These are phyloP conservation scores for Talaromyces piceae DNA, from an alignment of 2,329 filamentous ascomycete genomes.

Conservation along the genomic window DNA sequence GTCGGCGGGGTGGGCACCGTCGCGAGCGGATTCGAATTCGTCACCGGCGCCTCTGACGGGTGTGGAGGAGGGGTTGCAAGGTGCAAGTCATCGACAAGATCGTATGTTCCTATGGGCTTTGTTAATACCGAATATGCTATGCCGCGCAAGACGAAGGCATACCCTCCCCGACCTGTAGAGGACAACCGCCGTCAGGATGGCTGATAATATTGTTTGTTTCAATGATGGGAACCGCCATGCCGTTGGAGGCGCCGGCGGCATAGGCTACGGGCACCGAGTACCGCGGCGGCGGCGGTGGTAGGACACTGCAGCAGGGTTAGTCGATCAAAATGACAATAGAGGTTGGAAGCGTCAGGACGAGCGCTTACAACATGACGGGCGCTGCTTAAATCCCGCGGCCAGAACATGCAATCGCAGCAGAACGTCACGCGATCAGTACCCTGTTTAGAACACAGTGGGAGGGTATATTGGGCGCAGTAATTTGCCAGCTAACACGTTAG, in stretches of 20 bases:
- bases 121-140: background rate
- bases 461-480: background rate
- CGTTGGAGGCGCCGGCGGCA: constrained; percentile 63
- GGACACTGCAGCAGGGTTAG: constrained; percentile 58
- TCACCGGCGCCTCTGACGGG: constrained; percentile 79
- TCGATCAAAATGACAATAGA: background rate
- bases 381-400: background rate
- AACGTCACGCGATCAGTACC: background rate
- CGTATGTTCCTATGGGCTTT: constrained; percentile 63
- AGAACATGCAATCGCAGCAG: background rate
- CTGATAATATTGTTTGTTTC: constrained; percentile 89
- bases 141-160: constrained; percentile 12
- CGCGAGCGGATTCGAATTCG: constrained; percentile 84
- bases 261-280: constrained; percentile 70
- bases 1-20: constrained; percentile 79
- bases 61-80: constrained; percentile 92
- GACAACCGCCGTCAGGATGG: constrained; percentile 75
- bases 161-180: constrained; percentile 93
- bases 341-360: too few species aligned
- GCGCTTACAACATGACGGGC: constrained; percentile 1
- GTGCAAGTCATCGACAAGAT: constrained; percentile 81
- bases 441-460: background rate
- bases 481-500: background rate
- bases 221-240: constrained; percentile 65
- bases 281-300: constrained; percentile 74